A percentile compares a stretch with the other conserved stretches of the same genome.
These are phyloP conservation scores for Aspergillus sp. DNA, from an alignment of 2,329 filamentous ascomycete species.

Conservation along the genomic window DNA sequence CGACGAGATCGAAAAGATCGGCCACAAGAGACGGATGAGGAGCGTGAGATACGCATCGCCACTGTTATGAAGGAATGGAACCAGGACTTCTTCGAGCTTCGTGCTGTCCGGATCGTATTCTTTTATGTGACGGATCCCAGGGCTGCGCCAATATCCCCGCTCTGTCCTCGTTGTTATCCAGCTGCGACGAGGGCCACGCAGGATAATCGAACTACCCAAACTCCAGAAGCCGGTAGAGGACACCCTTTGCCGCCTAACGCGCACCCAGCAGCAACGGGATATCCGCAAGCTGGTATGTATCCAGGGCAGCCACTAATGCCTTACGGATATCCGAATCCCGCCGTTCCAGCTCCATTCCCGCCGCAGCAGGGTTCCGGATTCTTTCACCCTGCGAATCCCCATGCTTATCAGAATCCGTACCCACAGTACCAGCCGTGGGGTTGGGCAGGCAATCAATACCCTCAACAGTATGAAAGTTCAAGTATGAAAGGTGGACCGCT, in stretches of 20 bases:
- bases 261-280: constrained; percentile 9
- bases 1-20: constrained; percentile 43
- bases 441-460: constrained; percentile 28
- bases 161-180: constrained; percentile 43
- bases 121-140: constrained; percentile 36
- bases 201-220: constrained; percentile 13
- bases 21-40: constrained; percentile 42
- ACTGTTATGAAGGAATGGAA: constrained; percentile 47
- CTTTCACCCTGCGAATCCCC: constrained; percentile 20
- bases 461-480: constrained; percentile 21
- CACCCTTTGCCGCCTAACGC: constrained; percentile 4
- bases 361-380: constrained; percentile 25
- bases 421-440: constrained; percentile 26
- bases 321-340: constrained; percentile 17
- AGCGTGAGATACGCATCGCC: constrained; percentile 38
- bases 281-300: constrained; percentile 8
- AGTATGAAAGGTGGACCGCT: constrained; percentile 29
- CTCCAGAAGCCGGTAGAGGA: constrained; percentile 12
- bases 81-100: constrained; percentile 40
- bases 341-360: constrained; percentile 13
- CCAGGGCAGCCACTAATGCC: constrained; percentile 9
- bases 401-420: constrained; percentile 25
- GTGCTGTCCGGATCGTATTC: constrained; percentile 35
- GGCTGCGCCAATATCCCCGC: constrained; percentile 33
- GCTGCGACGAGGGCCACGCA: constrained; percentile 36